Base-by-base conservation (phyloP, 2,329 filamentous ascomycete genomes). In the Venturia nashicola region DNA sequence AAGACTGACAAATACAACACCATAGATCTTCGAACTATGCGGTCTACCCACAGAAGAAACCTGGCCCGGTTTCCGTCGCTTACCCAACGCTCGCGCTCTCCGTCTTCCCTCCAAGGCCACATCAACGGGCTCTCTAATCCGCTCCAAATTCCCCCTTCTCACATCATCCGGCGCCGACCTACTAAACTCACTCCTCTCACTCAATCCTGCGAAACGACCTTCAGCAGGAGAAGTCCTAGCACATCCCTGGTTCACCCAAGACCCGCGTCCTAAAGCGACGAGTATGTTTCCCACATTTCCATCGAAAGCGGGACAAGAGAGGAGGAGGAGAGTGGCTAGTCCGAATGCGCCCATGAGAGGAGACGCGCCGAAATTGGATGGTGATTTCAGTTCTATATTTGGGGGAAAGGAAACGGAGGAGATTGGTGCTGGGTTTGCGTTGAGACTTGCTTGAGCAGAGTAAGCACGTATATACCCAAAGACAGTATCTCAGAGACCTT, bases 261-360 rank as follows among this genome's bases (percentile, higher is more conserved):
- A 95, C 69, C 94, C 94, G 0, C 89, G 89, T 66, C 90, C 92
- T 1, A 97, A 97, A 77, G 86, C 88, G 8, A 88, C 90, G 72
- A 88, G 88, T 70, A 88, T 99, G 86, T 97, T 99, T 72, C 94
- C 94, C 2, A 97, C 94, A 0, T 99, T 97, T 73, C 94, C 94
- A 0, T 94, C 89, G 70, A 97, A 96, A 75, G 94, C 94, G 0
- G 91, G 91, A 1, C 89, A 94, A 79, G 94, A 99, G 79, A 88
- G 86, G 71, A 80, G 91, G 69, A 80, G 90, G 67, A 80, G 84
- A 44, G 80, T 83, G 65, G 85, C 86, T 66, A 92, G 87, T 67
- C 94, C 94, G 0, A 87, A 91, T 73, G 94, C 94, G 7, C 94
- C 94, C 0, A 84, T 83, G 46, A 80, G 93, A 40, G 92, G 91